Base-by-base conservation (phyloP, 352 stramenopile species). In the Bremia lactucae region DNA sequence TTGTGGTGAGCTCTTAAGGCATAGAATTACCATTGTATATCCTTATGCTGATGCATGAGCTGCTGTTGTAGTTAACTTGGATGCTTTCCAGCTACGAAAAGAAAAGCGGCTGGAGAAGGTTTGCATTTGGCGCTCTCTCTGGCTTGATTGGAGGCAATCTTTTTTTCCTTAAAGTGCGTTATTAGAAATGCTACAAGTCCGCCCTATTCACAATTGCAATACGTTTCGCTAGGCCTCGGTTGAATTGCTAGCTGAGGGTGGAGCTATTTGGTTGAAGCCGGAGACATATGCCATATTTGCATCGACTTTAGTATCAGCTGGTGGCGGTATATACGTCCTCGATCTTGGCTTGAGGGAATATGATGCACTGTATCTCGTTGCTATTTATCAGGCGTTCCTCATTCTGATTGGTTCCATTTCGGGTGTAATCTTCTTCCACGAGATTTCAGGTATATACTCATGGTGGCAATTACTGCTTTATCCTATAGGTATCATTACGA, bases 351-450 rank as follows among this genome's bases (percentile, higher is more conserved):
- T 92, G 31, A 72, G 73, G 20, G 76, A 92, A 54, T 92, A 92
- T 48, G 79, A 92, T n/a, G 79, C 79, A 11, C 62, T 92, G 23
- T 87, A 89, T 51, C 58, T 92, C 36, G 79, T 92, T 9, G 74
- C 79, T 4, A 88, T 89, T 38, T 92, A 92, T 49, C 64, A 92
- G 25, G 73, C 74, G 22, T 87, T 88, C 48, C 54, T 92, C 26
- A 92, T 92, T 36, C 48, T 89, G 40, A 87, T 87, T 56, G 72
- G 79, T 36, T 89, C 79, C 38, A 63, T 92, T 50, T 88, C 74
- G 2, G 79, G 79, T 4, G 77, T 92, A 31, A 83, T 92, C 40
- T 92, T 92, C 53, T 92, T 92, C 62, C 74, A 87, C 46, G 79
- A 92, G 65, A 87, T 77, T 46, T 55, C 69, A 2, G 79, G 71